phyloP scores from a whole-genome alignment of 345 rosid species.

The Sisymbrium altissimum region DNA sequence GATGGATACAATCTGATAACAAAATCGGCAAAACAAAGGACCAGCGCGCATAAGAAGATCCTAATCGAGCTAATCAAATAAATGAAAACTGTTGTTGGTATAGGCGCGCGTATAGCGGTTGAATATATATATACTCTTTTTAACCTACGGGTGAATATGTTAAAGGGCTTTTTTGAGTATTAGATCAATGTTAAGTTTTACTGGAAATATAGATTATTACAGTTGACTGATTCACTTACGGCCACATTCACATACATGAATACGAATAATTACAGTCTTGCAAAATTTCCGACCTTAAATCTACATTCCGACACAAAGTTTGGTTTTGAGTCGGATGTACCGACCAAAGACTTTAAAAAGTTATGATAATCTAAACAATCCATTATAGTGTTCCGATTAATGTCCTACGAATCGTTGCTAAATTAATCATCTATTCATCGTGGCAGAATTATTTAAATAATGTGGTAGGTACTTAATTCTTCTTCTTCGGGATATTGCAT shows the following conservation, averaged over 20 bases:
- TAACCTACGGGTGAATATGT: too few relatives aligned
- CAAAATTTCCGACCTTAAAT: neutral
- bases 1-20: too few relatives aligned
- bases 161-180: too few relatives aligned
- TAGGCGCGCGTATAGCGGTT: too few relatives aligned
- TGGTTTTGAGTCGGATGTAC: neutral
- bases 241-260: neutral
- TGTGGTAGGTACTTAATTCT: neutral
- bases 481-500: neutral
- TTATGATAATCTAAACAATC: neutral
- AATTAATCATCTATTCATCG: neutral
- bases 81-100: too few relatives aligned
- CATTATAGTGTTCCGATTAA: neutral
- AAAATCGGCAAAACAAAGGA: too few relatives aligned
- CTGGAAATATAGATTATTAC: neutral
- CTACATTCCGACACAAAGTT: neutral
- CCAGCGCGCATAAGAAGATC: too few relatives aligned
- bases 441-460: neutral
- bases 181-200: too few relatives aligned
- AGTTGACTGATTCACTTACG: neutral
- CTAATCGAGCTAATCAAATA: too few relatives aligned
- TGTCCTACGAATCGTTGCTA: neutral
- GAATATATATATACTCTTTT: too few relatives aligned
- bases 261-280: neutral
- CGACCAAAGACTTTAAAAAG: neutral